Conservation (phyloP, 352 stramenopile genomes). For the Pythium rishiriense region DNA sequence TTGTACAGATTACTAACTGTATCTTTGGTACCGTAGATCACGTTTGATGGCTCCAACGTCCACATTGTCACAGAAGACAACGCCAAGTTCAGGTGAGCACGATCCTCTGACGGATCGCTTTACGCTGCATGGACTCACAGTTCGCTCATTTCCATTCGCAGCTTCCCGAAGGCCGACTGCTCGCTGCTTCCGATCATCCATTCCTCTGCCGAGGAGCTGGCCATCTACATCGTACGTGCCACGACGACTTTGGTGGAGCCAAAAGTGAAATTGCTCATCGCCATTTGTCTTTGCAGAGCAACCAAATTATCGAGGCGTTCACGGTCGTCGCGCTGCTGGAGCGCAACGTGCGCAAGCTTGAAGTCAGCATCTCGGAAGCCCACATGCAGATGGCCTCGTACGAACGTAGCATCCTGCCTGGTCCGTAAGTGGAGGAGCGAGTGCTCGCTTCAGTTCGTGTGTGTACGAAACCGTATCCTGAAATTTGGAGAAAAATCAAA, state of each 20-base stretch:
- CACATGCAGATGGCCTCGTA: conserved; percentile 89
- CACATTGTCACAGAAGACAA: conserved; percentile 94
- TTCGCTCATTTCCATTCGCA: conserved; percentile 20
- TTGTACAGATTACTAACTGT: too few species aligned
- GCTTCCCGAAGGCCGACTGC: conserved; percentile 95
- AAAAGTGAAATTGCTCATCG: too few species aligned
- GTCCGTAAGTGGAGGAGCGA: background rate
- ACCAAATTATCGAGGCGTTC: conserved; percentile 86
- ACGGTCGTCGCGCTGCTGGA: conserved; percentile 74
- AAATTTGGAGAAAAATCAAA: background rate
- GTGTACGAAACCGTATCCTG: background rate
- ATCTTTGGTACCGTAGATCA: conserved; percentile 46
- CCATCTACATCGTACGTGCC: conserved; percentile 91
- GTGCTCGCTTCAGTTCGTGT: background rate
- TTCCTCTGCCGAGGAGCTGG: conserved; percentile 96
- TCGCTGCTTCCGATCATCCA: conserved; percentile 96
- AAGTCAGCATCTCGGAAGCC: conserved; percentile 94
- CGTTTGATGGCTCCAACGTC: conserved; percentile 86
- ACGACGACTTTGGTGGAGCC: background rate
- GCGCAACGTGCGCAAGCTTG: conserved; percentile 86
- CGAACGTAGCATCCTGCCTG: conserved; percentile 64
- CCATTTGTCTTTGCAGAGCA: too few species aligned
- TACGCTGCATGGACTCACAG: background rate
- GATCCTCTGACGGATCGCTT: too few species aligned
- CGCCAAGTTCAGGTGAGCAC: conserved; percentile 84